phyloP scores from a whole-genome alignment of 2,329 filamentous ascomycete genomes.

The Penicillium sp. region DNA sequence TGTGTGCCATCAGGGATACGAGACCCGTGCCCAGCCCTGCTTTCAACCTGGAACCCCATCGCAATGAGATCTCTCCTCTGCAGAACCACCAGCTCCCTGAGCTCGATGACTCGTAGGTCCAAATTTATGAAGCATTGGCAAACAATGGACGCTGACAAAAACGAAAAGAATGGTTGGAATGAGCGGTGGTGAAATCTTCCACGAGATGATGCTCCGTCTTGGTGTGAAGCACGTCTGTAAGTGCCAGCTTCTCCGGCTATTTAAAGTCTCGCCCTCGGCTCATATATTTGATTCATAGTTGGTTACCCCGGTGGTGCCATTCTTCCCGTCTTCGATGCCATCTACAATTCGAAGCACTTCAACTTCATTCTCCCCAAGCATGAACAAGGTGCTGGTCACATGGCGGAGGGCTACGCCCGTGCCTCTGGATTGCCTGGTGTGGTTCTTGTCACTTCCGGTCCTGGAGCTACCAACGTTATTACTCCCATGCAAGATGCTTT shows the following conservation, averaged over 20 bases:
- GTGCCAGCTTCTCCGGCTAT: constrained; percentile 38
- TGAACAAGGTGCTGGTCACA: constrained; percentile 96
- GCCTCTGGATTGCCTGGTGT: constrained; percentile 92
- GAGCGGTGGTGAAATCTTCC: constrained; percentile 93
- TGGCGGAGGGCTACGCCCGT: constrained; percentile 95
- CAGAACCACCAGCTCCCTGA: constrained; percentile 56
- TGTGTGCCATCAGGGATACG: constrained; percentile 42
- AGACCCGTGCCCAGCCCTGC: constrained; percentile 60
- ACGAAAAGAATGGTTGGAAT: constrained; percentile 74
- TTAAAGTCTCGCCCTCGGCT: neutral
- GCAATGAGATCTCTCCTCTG: constrained; percentile 64
- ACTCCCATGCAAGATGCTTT: constrained; percentile 95
- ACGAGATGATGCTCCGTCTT: constrained; percentile 97
- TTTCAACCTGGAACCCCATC: constrained; percentile 50
- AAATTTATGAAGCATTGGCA: neutral
- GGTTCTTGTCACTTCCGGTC: constrained; percentile 92
- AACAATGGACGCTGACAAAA: constrained; percentile 4
- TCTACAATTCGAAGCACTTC: constrained; percentile 96
- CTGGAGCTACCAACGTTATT: constrained; percentile 92
- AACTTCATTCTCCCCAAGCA: constrained; percentile 92
- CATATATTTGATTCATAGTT: constrained; percentile 46
- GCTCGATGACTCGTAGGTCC: constrained; percentile 74
- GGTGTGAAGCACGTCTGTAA: constrained; percentile 89
- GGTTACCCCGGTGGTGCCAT: constrained; percentile 94
- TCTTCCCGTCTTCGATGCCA: constrained; percentile 95